These are phyloP conservation scores for Neurospora sp. DNA, from an alignment of 495 filamentous ascomycete species.

Conservation along the genomic window DNA sequence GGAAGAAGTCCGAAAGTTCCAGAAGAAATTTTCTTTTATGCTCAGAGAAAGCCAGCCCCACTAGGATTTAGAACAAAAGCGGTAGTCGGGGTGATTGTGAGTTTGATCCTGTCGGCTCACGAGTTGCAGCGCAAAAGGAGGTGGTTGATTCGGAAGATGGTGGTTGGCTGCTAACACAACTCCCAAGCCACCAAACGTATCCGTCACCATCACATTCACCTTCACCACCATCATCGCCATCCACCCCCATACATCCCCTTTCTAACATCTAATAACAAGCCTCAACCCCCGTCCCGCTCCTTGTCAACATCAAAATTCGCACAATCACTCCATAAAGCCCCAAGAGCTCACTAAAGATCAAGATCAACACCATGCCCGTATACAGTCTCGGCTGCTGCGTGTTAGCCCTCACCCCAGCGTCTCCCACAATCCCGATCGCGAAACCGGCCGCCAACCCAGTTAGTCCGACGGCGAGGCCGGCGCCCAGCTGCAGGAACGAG, in stretches of 20 bases:
- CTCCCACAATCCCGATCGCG: slow-evolving; percentile 90
- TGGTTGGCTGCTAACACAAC: not conserved
- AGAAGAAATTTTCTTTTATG: not conserved
- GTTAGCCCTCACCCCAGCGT: slow-evolving; percentile 76
- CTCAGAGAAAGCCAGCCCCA: not conserved
- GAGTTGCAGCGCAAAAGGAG: not conserved
- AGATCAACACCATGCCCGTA: slow-evolving; percentile 87
- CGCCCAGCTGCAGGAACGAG: slow-evolving; percentile 36
- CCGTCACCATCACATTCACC: not conserved
- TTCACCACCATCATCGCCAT: not conserved
- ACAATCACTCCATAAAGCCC: slow-evolving; percentile 49
- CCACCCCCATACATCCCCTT: not conserved
- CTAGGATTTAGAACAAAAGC: not conserved
- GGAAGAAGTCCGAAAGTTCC: not conserved
- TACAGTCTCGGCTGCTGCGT: slow-evolving; percentile 84
- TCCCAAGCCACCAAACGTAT: not conserved
- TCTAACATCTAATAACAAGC: slow-evolving; percentile 19
- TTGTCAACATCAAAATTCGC: slow-evolving; percentile 32
- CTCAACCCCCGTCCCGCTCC: slow-evolving; percentile 23
- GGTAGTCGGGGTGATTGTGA: not conserved
- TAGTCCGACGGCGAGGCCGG: slow-evolving; percentile 86
- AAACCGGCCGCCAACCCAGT: slow-evolving; percentile 96
- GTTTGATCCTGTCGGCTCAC: not conserved
- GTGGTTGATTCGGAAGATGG: not conserved
- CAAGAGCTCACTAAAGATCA: slow-evolving; percentile 89